Base-by-base conservation (phyloP, 1,284 basidiomycete genomes). In the Trichosporon sp. region DNA sequence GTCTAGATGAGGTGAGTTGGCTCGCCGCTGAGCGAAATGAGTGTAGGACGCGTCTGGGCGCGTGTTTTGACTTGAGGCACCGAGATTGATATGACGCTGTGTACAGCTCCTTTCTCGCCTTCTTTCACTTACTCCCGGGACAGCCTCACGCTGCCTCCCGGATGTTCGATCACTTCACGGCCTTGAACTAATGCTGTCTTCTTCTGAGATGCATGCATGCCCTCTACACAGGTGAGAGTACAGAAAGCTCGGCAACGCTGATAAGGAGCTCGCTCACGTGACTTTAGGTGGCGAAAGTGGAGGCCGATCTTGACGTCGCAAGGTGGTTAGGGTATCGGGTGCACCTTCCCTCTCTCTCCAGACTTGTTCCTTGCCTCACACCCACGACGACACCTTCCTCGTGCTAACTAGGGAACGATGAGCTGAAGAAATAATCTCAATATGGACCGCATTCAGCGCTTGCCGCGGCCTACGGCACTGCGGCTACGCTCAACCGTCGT, bases 401-500 rank as follows among this genome's bases (percentile, higher is more conserved):
- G 2, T 4, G n/a, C 10, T n/a, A 4, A 3, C 6, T 29, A 16
- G 29, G 11, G 23, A 14, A n/a, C 25, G 16, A 40, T 37, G 36
- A 59, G 36, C 58, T 54, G 49, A 9, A 10, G 6, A 31, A 11
- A 14, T 16, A 56, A 27, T 21, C 49, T 33, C 21, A 56, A 27
- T 21, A 57, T 33, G 34, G 59, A 58, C 37, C 21, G 59, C 37
- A 67, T 68, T 31, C 32, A 57, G 46, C 59, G 54, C 19, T 58
- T 68, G 4, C 46, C 57, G 5, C 54, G 62, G 10, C 66, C 64
- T 3, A 61, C 61, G 5, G 64, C 66, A 11, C 54, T 62, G 2
- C 60, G 64, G 1, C 62, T 96, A 44, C 87, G 93, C 60, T 92
- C 92, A 0, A 86, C 89, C 0, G 86, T 92, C 73, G 88, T 93